Evolutionary conservation across 495 filamentous ascomycete genomes (phyloP).

Genomic region (Glarea lozoyensis): DNA sequence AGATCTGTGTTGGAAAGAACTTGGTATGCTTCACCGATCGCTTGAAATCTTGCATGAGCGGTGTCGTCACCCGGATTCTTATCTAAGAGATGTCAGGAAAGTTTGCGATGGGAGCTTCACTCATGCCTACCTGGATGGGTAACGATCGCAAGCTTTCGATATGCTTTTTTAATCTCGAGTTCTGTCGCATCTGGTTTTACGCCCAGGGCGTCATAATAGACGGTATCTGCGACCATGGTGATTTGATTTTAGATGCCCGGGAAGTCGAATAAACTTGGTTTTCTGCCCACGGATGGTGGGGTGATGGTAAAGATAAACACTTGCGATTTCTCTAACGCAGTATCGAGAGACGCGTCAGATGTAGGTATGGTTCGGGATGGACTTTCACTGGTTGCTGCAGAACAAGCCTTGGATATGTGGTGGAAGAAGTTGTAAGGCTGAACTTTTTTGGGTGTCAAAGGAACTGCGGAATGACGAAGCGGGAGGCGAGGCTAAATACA

Average conservation of each 20-base stretch:
- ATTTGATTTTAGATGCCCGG: too few species aligned
- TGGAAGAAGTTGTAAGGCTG: background rate
- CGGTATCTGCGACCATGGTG: constrained; percentile 74
- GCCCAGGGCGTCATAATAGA: constrained; percentile 84
- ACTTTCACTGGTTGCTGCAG: too few species aligned
- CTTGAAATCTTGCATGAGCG: constrained; percentile 90
- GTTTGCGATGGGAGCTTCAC: background rate
- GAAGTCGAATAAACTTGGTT: too few species aligned
- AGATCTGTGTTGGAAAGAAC: constrained; percentile 83
- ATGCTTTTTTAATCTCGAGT: constrained; percentile 99
- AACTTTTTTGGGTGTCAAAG: background rate
- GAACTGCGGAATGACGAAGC: constrained; percentile 4
- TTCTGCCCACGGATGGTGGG: too few species aligned
- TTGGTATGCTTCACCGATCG: constrained; percentile 95
- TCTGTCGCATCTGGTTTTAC: constrained; percentile 85
- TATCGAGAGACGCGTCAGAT: too few species aligned
- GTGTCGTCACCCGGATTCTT: constrained; percentile 97
- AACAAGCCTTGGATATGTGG: background rate
- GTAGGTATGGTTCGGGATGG: too few species aligned
- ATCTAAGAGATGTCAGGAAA: constrained; percentile 40
- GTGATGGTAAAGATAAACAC: too few species aligned
- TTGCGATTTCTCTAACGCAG: too few species aligned
- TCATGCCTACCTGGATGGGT: constrained; percentile 46
- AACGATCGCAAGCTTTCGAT: constrained; percentile 85
- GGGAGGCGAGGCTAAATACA: constrained; percentile 2